Conservation (phyloP, 148 eudicot genomes). For the Oxyria digyna region DNA sequence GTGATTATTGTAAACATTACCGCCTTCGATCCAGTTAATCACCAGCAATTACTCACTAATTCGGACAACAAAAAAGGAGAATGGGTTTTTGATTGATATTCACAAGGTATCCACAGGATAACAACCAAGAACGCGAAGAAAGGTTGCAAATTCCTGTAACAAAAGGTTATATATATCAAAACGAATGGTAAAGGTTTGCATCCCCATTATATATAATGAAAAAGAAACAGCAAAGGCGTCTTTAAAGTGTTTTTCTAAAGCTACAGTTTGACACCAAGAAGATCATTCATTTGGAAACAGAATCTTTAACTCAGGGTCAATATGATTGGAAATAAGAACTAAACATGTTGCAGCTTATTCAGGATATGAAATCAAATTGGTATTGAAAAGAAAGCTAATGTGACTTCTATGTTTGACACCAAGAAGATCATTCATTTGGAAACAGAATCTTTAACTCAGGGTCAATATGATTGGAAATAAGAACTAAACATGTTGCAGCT, state of each 20-base stretch:
- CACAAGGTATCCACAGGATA: constrained; percentile 8
- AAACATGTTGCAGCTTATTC: neutral
- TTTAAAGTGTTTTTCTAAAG: neutral
- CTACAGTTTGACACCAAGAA: neutral
- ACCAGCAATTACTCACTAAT: neutral
- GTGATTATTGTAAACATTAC: neutral
- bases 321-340: neutral
- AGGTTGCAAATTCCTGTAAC: constrained; percentile 3
- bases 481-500: neutral
- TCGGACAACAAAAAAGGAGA: neutral
- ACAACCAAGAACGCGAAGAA: constrained; percentile 5
- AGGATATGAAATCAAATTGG: neutral
- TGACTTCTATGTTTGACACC: neutral
- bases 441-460: neutral
- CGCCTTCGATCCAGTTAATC: neutral
- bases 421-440: neutral
- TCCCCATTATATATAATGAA: neutral
- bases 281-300: neutral
- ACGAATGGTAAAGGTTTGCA: neutral
- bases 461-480: neutral
- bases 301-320: neutral
- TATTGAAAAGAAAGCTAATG: neutral
- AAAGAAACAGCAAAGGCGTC: neutral
- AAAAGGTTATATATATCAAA: neutral
- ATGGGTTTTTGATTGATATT: constrained; percentile 1